Evolutionary conservation across 139 green algal species (phyloP).

Genomic region (Closterium sp.): DNA sequence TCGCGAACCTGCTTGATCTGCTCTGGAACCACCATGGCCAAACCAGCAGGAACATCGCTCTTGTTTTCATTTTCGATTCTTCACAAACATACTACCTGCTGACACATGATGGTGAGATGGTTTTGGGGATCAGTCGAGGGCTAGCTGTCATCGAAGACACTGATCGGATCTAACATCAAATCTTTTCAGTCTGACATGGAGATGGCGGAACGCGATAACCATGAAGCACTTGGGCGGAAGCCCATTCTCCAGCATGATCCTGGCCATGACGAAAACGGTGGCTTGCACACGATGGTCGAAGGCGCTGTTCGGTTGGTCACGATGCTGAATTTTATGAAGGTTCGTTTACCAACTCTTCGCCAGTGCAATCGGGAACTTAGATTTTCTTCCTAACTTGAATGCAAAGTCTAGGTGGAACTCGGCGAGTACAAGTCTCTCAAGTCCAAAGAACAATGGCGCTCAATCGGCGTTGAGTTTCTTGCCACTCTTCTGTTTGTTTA

Average conservation of each 20-base stretch:
- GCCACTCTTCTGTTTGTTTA: conserved; percentile 46
- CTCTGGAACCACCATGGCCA: no score
- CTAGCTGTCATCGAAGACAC: neutral
- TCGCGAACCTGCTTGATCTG: neutral
- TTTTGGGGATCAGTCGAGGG: neutral
- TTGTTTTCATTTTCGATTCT: no score
- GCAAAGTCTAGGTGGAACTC: conserved; percentile 1
- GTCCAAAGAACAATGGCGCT: conserved; percentile 32
- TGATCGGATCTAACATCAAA: neutral
- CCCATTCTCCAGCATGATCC: neutral
- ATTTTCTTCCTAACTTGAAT: neutral
- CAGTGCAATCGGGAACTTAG: neutral
- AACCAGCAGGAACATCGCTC: no score
- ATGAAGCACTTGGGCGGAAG: neutral
- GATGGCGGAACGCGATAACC: neutral
- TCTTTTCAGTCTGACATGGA: neutral
- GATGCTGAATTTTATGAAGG: conserved; percentile 36
- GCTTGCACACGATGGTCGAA: conserved; percentile 27
- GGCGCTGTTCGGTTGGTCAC: conserved; percentile 13
- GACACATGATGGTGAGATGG: neutral
- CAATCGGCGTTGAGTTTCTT: conserved; percentile 35
- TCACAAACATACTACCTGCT: no score
- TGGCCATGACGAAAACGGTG: neutral
- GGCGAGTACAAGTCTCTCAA: conserved; percentile 4
- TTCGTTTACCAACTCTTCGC: neutral